Conservation (phyloP, 2,329 filamentous ascomycete species). For the Nannizziopsis arthrosporioides region DNA sequence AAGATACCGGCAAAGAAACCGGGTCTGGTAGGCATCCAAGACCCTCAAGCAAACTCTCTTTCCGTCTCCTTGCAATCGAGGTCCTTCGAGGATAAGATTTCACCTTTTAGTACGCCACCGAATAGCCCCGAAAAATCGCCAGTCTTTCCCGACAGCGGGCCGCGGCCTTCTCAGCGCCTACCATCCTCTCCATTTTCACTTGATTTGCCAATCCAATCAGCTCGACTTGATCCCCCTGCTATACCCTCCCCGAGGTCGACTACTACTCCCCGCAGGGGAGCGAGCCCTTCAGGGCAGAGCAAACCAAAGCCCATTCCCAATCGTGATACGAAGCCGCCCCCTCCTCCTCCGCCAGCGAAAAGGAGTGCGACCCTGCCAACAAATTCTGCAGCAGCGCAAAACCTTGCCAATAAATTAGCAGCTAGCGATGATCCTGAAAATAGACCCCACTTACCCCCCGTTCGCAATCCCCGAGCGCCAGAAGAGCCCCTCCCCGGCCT, state of each 20-base stretch:
- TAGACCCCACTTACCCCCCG: constrained; percentile 40
- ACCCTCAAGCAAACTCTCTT: constrained; percentile 16
- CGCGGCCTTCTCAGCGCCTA: neutral
- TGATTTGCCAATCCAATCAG: constrained; percentile 1
- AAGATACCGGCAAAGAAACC: constrained; percentile 44
- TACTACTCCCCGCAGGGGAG: constrained; percentile 15
- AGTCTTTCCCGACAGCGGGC: neutral
- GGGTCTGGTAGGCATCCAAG: constrained; percentile 28
- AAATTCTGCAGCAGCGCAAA: constrained; percentile 15
- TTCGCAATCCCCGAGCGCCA: constrained; percentile 6
- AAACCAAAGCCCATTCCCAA: constrained; percentile 27
- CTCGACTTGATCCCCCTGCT: constrained; percentile 1
- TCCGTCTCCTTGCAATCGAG: constrained; percentile 20
- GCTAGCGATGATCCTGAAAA: constrained; percentile 28
- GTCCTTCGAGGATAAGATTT: constrained; percentile 42
- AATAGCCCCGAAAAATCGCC: constrained; percentile 52
- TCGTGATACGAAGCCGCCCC: constrained; percentile 12
- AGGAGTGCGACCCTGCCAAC: constrained; percentile 17
- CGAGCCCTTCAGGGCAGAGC: constrained; percentile 21
- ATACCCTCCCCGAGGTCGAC: constrained; percentile 11
- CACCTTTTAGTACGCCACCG: constrained; percentile 80
- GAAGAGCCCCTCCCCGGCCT: neutral
- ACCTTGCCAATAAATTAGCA: constrained; percentile 31
- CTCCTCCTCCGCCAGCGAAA: constrained; percentile 19
- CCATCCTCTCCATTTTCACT: constrained; percentile 4